Evolutionary conservation across 495 filamentous ascomycete species (phyloP).

Genomic region (Penicillium crystallinum): DNA sequence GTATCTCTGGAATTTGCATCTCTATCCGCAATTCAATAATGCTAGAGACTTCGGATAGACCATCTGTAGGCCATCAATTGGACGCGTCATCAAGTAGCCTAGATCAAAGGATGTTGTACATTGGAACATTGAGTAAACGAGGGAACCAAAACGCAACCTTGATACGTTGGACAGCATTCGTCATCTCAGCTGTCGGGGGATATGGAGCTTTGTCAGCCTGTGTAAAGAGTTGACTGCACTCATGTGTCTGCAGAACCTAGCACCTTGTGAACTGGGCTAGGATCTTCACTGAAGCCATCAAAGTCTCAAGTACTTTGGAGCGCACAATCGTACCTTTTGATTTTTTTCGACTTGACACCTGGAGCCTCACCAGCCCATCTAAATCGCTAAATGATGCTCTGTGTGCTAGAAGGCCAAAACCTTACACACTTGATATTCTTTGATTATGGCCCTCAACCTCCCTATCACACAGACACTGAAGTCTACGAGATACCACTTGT

Average conservation of each 20-base stretch:
- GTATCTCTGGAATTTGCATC: neutral
- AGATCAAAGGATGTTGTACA: neutral
- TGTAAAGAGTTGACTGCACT: no score
- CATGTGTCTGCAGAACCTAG: no score
- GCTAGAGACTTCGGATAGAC: neutral
- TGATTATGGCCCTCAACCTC: neutral
- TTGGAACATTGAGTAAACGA: neutral
- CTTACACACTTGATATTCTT: neutral
- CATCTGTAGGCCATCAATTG: no score
- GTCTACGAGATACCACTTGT: constrained; percentile 10
- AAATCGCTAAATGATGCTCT: no score
- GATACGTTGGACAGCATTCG: neutral
- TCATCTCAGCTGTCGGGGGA: neutral
- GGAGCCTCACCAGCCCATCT: no score
- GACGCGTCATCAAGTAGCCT: neutral
- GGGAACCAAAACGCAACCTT: neutral
- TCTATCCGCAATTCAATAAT: neutral
- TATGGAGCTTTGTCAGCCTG: neutral
- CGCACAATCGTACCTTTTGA: no score
- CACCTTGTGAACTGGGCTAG: no score
- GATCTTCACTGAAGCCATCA: no score
- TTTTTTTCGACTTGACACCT: no score
- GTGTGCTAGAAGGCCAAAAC: no score
- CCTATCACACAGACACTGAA: neutral
- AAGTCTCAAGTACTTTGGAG: no score